Percentiles rank a stretch among this genome's conserved stretches.
These are phyloP conservation scores for Parachlorella kessleri DNA, from an alignment of 139 green algal genomes.

Conservation along the genomic window DNA sequence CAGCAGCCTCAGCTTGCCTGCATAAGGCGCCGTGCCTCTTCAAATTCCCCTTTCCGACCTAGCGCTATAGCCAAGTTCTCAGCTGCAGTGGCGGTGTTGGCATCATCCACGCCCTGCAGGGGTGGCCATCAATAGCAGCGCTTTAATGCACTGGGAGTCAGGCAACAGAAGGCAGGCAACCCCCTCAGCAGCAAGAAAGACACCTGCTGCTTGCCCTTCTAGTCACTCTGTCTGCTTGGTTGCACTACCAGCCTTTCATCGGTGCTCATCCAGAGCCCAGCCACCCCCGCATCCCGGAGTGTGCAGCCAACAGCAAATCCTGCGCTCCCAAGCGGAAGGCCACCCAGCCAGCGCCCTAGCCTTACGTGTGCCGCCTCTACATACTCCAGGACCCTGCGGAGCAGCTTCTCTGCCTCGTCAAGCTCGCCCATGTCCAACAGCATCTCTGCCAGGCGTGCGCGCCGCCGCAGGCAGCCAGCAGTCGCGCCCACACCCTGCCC, in stretches of 20 bases:
- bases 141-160: too few species aligned
- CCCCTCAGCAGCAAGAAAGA: too few species aligned
- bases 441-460: conserved; percentile 36
- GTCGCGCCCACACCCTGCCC: conserved; percentile 25
- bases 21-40: conserved; percentile 24
- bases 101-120: conserved; percentile 37
- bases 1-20: conserved; percentile 1
- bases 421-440: conserved; percentile 11
- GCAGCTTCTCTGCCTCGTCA: conserved; percentile 11
- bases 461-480: conserved; percentile 19
- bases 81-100: conserved; percentile 2
- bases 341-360: too few species aligned
- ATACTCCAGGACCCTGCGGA: conserved; percentile 10
- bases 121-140: too few species aligned
- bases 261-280: too few species aligned
- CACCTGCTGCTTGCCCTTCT: too few species aligned
- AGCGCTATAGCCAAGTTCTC: conserved; percentile 27
- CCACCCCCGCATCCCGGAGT: too few species aligned
- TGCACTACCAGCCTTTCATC: too few species aligned
- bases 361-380: conserved; percentile 15
- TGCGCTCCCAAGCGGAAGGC: too few species aligned
- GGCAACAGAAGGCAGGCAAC: too few species aligned
- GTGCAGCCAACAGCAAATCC: too few species aligned
- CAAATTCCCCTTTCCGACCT: conserved; percentile 5
- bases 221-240: too few species aligned